Conservation (phyloP, 2,329 filamentous ascomycete genomes). For the Ceratocystis destructans region DNA sequence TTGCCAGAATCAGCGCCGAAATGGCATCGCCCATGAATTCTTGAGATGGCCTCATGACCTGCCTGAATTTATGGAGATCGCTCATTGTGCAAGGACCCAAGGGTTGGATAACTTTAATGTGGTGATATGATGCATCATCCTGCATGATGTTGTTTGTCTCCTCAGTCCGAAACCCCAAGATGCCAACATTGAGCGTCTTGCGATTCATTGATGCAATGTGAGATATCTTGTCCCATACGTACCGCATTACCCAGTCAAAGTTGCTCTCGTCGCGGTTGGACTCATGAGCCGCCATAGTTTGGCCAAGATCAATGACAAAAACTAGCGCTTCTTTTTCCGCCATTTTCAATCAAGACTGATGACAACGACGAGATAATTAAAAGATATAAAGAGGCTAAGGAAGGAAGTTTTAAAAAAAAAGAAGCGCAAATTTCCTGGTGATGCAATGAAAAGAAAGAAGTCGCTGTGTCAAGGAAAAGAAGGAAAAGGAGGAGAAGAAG, state of each 20-base stretch:
- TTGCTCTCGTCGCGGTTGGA: slow-evolving; percentile 63
- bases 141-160: slow-evolving; percentile 56
- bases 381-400: background rate
- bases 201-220: slow-evolving; percentile 55
- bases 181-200: slow-evolving; percentile 57
- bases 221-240: slow-evolving; percentile 82
- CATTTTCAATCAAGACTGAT: slow-evolving; percentile 41
- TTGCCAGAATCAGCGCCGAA: slow-evolving; percentile 72
- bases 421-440: background rate
- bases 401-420: background rate
- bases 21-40: slow-evolving; percentile 67
- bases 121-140: slow-evolving; percentile 58
- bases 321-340: slow-evolving; percentile 85
- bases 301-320: slow-evolving; percentile 79
- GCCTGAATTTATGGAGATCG: slow-evolving; percentile 51
- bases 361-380: background rate
- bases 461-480: background rate
- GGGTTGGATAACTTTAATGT: slow-evolving; percentile 69
- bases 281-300: slow-evolving; percentile 63
- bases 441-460: background rate
- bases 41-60: slow-evolving; percentile 50
- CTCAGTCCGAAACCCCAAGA: slow-evolving; percentile 72
- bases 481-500: background rate
- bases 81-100: slow-evolving; percentile 48
- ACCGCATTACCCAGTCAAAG: slow-evolving; percentile 78